Conservation (phyloP, 306 rosid species). For the Castanopsis chinensis region DNA sequence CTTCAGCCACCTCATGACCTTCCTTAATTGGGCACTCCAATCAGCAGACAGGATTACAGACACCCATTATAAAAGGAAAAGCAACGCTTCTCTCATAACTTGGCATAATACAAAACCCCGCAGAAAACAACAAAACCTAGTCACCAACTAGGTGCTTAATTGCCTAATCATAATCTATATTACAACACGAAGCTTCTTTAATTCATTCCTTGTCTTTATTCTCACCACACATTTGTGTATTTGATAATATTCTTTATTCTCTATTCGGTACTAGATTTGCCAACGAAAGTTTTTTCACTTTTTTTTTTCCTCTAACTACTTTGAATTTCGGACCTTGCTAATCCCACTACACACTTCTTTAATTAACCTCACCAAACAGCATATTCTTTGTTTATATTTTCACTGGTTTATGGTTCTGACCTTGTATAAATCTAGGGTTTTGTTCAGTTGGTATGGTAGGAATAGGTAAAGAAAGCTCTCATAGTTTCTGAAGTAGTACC, state of each 20-base stretch:
- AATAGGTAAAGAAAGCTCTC: conserved; percentile 12
- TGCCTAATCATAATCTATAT: conserved; percentile 15
- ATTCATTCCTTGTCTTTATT: not conserved
- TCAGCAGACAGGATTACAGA: conserved; percentile 12
- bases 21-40: not conserved
- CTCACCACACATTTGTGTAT: not conserved
- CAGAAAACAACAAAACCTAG: conserved; percentile 15
- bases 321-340: not conserved
- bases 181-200: conserved; percentile 3
- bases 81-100: not conserved
- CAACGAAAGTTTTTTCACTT: not conserved
- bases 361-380: not conserved
- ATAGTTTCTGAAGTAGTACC: conserved; percentile 1
- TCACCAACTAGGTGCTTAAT: not conserved
- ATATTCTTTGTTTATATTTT: too few relatives aligned
- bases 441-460: not conserved
- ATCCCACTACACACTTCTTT: conserved; percentile 3
- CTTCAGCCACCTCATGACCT: not conserved
- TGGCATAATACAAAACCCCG: not conserved
- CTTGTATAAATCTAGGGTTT: conserved; percentile 25
- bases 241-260: not conserved
- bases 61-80: conserved; percentile 11
- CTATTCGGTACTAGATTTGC: conserved; percentile 11
- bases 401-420: not conserved
- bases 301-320: too few relatives aligned